Evolutionary conservation across 2,329 filamentous ascomycete species (phyloP).

Genomic region (Colletotrichum tropicale): DNA sequence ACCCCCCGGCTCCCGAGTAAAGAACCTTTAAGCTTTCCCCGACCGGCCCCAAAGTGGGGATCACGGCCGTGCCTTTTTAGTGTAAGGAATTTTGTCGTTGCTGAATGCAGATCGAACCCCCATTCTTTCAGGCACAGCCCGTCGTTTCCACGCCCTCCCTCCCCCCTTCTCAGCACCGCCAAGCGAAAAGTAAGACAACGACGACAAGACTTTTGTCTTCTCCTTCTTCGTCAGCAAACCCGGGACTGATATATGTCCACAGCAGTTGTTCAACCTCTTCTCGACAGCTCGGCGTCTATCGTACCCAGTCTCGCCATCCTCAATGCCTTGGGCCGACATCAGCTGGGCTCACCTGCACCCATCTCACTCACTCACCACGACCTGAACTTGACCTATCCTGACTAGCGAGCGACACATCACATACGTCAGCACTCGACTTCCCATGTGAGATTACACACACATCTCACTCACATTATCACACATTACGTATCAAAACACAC

Average conservation of each 20-base stretch:
- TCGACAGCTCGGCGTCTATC: background rate
- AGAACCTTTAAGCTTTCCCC: background rate
- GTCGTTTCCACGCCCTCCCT: background rate
- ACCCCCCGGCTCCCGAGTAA: background rate
- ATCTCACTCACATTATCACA: background rate
- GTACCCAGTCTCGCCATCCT: background rate
- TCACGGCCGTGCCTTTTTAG: background rate
- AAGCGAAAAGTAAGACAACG: background rate
- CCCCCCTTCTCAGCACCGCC: background rate
- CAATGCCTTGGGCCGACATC: background rate
- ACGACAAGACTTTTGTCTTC: background rate
- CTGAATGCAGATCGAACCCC: background rate
- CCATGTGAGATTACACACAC: background rate
- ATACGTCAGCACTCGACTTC: background rate
- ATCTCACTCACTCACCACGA: background rate
- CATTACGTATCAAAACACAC: background rate
- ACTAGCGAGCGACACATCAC: constrained; percentile 9
- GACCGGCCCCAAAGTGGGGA: background rate
- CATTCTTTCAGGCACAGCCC: background rate
- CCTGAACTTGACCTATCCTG: background rate
- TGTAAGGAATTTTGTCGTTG: background rate
- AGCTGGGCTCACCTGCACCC: background rate
- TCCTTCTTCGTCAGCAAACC: background rate
- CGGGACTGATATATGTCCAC: background rate
- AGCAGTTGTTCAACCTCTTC: background rate